phyloP scores from a whole-genome alignment of 768 basidiomycete genomes.

The Macrocybe gigantea region DNA sequence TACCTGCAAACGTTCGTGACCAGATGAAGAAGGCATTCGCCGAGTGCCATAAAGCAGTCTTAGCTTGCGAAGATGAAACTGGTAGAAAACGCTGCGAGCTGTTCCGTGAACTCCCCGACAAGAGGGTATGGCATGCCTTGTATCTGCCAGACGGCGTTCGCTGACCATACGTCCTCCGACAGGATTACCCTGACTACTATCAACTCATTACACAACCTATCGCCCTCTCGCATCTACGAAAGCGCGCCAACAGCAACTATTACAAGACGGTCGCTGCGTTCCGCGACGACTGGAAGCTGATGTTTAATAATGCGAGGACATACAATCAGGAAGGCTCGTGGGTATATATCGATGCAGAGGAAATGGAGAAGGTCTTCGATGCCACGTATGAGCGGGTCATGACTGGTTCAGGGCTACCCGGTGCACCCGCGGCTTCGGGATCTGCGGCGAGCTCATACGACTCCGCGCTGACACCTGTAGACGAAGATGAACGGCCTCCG shows the following conservation, averaged over 20 bases:
- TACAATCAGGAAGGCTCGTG: slow-evolving; percentile 95
- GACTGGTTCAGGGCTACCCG: slow-evolving; percentile 67
- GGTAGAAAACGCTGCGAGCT: slow-evolving; percentile 82
- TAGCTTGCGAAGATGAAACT: slow-evolving; percentile 62
- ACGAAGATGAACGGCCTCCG: slow-evolving; percentile 66
- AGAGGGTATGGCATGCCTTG: slow-evolving; percentile 37
- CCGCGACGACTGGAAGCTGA: slow-evolving; percentile 77
- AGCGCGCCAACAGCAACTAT: slow-evolving; percentile 55
- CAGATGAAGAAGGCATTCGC: slow-evolving; percentile 82
- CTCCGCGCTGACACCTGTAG: slow-evolving; percentile 73
- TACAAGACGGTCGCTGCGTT: slow-evolving; percentile 75
- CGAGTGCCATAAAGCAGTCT: slow-evolving; percentile 70
- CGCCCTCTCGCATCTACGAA: slow-evolving; percentile 80
- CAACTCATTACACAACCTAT: slow-evolving; percentile 85
- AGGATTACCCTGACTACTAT: slow-evolving; percentile 94
- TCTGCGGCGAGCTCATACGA: slow-evolving; percentile 51
- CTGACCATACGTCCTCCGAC: slow-evolving; percentile 9
- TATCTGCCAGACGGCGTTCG: slow-evolving; percentile 1
- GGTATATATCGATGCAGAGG: slow-evolving; percentile 91
- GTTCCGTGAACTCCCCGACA: slow-evolving; percentile 84
- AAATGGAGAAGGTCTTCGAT: slow-evolving; percentile 89
- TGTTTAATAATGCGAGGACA: slow-evolving; percentile 91
- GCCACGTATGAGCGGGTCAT: slow-evolving; percentile 60
- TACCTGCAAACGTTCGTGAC: slow-evolving; percentile 55
- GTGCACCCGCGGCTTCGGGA: slow-evolving; percentile 42